A percentile compares a stretch with the other conserved stretches of the same genome.
Conservation (phyloP, 768 basidiomycete genomes). For the Baorangia bicolor region DNA sequence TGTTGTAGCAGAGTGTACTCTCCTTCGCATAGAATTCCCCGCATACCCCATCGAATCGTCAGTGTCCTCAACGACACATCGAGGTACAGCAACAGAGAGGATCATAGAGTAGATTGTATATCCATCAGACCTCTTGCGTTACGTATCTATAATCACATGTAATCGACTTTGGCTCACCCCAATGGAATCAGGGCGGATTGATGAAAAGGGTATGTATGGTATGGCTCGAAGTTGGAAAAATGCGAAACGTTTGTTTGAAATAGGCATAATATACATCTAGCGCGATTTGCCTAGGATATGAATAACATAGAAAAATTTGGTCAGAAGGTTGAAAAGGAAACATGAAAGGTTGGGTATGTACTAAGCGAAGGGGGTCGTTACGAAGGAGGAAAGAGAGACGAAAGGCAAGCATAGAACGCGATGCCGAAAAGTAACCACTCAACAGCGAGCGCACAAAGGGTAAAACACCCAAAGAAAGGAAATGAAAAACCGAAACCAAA, state of each 20-base stretch:
- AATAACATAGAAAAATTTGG: constrained; percentile 7
- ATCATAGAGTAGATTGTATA: neutral
- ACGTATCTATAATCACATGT: neutral
- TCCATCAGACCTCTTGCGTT: too few species aligned
- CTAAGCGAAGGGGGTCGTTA: neutral
- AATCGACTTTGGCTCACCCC: neutral
- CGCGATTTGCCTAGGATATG: constrained; percentile 8
- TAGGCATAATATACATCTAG: constrained; percentile 24
- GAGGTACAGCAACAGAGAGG: neutral
- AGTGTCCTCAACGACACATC: neutral
- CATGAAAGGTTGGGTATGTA: constrained; percentile 1
- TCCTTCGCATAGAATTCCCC: neutral
- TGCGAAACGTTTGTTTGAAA: neutral
- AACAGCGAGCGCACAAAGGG: neutral
- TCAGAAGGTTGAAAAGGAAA: neutral
- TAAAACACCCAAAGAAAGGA: neutral
- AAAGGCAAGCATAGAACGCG: neutral
- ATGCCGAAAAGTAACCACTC: neutral
- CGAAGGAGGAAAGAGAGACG: neutral
- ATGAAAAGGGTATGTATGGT: constrained; percentile 7
- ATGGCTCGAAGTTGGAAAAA: neutral
- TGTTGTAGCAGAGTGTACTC: neutral
- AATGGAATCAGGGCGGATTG: neutral
- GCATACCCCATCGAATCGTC: too few species aligned
- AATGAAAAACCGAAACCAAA: neutral